Conservation (phyloP, 2,329 filamentous ascomycete genomes). For the Tolypocladium capitatum region DNA sequence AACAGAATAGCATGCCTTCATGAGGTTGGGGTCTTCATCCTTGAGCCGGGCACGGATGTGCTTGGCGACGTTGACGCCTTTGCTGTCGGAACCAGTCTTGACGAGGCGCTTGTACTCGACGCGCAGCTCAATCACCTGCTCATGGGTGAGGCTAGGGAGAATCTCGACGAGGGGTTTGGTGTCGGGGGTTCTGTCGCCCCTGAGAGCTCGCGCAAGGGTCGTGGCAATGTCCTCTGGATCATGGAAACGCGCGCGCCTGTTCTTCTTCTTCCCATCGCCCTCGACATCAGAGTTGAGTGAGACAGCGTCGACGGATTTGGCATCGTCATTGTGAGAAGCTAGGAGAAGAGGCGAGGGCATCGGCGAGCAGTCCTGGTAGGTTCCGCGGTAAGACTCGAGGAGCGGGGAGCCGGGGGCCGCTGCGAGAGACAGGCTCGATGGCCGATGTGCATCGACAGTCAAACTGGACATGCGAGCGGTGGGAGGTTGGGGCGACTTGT, state of each 20-base stretch:
- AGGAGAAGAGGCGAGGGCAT: slow-evolving; percentile 74
- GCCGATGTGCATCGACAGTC: slow-evolving; percentile 32
- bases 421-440: slow-evolving; percentile 30
- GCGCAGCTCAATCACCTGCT: slow-evolving; percentile 79
- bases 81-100: slow-evolving; percentile 59
- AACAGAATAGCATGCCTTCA: slow-evolving; percentile 83
- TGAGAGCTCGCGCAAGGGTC: slow-evolving; percentile 62
- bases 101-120: slow-evolving; percentile 81
- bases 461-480: slow-evolving; percentile 38
- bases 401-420: slow-evolving; percentile 67
- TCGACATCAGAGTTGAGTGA: slow-evolving; percentile 35
- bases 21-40: slow-evolving; percentile 60
- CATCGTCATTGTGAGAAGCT: slow-evolving; percentile 36
- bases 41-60: slow-evolving; percentile 69
- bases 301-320: slow-evolving; percentile 33
- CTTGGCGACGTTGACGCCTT: slow-evolving; percentile 74
- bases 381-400: slow-evolving; percentile 83
- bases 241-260: slow-evolving; percentile 63
- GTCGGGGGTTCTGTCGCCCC: slow-evolving; percentile 51
- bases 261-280: slow-evolving; percentile 29
- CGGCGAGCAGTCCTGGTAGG: slow-evolving; percentile 86
- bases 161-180: slow-evolving; percentile 66
- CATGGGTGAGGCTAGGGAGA: slow-evolving; percentile 69
- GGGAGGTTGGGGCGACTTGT: slow-evolving; percentile 35
- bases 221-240: slow-evolving; percentile 70